Evolutionary conservation across 768 basidiomycete genomes (phyloP).

Genomic region (Galerina sulciceps): DNA sequence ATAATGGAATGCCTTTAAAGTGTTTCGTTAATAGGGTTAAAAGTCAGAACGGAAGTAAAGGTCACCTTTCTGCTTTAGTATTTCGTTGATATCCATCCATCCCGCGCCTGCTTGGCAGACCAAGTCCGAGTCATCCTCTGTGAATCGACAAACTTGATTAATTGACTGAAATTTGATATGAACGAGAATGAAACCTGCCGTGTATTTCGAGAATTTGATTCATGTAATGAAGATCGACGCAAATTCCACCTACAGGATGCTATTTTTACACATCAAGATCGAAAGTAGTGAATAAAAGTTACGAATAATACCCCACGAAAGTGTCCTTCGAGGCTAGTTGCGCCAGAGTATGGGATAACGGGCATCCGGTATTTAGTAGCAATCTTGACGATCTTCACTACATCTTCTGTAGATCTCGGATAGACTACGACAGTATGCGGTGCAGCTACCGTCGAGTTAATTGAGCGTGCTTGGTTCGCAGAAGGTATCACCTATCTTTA

Average conservation of each 20-base stretch:
- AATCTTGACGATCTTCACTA: slow-evolving; percentile 76
- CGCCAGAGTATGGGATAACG: slow-evolving; percentile 78
- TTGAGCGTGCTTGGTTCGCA: neutral
- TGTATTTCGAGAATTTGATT: slow-evolving; percentile 76
- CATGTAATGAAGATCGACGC: slow-evolving; percentile 81
- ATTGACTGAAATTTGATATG: too few relatives aligned
- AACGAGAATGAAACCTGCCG: slow-evolving; percentile 38
- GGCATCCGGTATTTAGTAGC: slow-evolving; percentile 80
- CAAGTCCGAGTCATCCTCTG: slow-evolving; percentile 73
- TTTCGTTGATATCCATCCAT: slow-evolving; percentile 75
- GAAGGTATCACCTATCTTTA: slow-evolving; percentile 25
- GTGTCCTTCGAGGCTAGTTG: slow-evolving; percentile 83
- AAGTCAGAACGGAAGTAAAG: neutral
- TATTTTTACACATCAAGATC: slow-evolving; percentile 18
- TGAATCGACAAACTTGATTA: too few relatives aligned
- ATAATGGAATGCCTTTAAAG: slow-evolving; percentile 68
- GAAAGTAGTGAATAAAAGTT: slow-evolving; percentile 2
- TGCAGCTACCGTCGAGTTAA: slow-evolving; percentile 31
- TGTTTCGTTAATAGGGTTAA: neutral
- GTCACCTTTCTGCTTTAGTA: slow-evolving; percentile 61
- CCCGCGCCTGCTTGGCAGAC: slow-evolving; percentile 75
- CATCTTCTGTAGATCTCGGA: slow-evolving; percentile 78
- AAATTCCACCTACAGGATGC: slow-evolving; percentile 63
- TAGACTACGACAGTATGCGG: slow-evolving; percentile 67
- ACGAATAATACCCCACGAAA: slow-evolving; percentile 55